Evolutionary conservation across 257 asterid species (phyloP).

Genomic region (Solanum commersonii): DNA sequence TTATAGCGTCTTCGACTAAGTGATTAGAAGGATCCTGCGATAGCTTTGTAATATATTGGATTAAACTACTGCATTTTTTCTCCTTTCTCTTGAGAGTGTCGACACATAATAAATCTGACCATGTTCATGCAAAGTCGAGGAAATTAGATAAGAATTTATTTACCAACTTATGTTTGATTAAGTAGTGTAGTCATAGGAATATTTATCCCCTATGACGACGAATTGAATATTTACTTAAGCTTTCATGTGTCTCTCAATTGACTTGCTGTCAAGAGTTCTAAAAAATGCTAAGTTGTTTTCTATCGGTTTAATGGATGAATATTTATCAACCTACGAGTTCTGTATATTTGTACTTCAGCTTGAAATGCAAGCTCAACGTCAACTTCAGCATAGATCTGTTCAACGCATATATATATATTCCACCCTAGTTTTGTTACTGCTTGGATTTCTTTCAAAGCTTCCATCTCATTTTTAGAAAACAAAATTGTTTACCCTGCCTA

Average conservation of each 20-base stretch:
- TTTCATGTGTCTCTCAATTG: background rate
- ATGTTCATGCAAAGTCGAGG: no score
- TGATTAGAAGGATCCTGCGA: no score
- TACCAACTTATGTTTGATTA: background rate
- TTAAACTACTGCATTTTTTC: no score
- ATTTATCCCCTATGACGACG: background rate
- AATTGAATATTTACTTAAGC: background rate
- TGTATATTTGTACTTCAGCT: background rate
- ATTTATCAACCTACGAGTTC: background rate
- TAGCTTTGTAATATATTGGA: no score
- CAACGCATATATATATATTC: background rate
- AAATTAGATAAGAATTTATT: no score
- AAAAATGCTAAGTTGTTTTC: no score
- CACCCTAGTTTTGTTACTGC: background rate
- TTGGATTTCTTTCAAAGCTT: background rate
- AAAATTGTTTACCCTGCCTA: background rate
- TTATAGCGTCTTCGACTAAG: no score
- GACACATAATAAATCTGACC: no score
- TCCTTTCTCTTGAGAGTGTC: no score
- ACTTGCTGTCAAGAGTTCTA: background rate
- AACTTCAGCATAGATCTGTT: background rate
- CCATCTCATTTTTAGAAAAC: background rate
- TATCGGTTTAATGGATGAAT: background rate
- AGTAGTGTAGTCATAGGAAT: background rate
- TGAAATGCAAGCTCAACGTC: background rate